phyloP scores from a whole-genome alignment of 257 asterid species.

The Phtheirospermum japonicum region DNA sequence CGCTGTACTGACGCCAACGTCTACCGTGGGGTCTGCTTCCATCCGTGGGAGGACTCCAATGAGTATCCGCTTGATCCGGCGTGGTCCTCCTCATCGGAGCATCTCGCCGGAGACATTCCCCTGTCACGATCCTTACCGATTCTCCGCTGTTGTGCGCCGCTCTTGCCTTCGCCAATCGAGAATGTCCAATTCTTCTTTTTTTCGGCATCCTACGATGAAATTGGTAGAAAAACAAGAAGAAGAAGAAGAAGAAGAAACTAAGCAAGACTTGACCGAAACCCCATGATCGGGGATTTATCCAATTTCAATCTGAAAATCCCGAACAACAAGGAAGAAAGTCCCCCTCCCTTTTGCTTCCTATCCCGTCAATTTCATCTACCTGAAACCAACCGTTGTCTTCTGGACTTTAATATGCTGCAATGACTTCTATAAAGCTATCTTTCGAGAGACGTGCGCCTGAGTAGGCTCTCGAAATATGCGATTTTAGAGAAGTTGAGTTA shows the following conservation, averaged over 20 bases:
- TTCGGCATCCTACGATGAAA: slow-evolving; percentile 44
- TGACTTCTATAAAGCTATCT: slow-evolving; percentile 74
- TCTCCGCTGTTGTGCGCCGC: slow-evolving; percentile 29
- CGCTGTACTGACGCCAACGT: slow-evolving; percentile 47
- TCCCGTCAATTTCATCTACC: slow-evolving; percentile 32
- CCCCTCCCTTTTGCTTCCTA: slow-evolving; percentile 20
- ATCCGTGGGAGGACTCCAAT: slow-evolving; percentile 51
- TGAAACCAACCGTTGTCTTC: slow-evolving; percentile 79
- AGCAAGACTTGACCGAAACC: slow-evolving; percentile 32
- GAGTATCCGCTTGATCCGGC: slow-evolving; percentile 70
- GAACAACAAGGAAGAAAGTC: slow-evolving; percentile 31
- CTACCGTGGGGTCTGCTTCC: slow-evolving; percentile 65
- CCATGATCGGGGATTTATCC: slow-evolving; percentile 34
- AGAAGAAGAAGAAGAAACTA: slow-evolving; percentile 45
- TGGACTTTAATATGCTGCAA: slow-evolving; percentile 80
- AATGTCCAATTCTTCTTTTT: slow-evolving; percentile 39
- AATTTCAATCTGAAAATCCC: slow-evolving; percentile 48
- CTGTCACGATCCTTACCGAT: slow-evolving; percentile 41
- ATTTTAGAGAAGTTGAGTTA: slow-evolving; percentile 81
- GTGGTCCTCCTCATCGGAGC: too few species aligned
- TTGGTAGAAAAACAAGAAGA: slow-evolving; percentile 50
- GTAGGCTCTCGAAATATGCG: slow-evolving; percentile 85
- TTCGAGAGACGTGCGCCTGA: slow-evolving; percentile 50
- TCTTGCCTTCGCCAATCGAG: slow-evolving; percentile 39
- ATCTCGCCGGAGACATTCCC: too few species aligned